Evolutionary conservation across 2,329 filamentous ascomycete species (phyloP).

Genomic region (Fusarium avenaceum): DNA sequence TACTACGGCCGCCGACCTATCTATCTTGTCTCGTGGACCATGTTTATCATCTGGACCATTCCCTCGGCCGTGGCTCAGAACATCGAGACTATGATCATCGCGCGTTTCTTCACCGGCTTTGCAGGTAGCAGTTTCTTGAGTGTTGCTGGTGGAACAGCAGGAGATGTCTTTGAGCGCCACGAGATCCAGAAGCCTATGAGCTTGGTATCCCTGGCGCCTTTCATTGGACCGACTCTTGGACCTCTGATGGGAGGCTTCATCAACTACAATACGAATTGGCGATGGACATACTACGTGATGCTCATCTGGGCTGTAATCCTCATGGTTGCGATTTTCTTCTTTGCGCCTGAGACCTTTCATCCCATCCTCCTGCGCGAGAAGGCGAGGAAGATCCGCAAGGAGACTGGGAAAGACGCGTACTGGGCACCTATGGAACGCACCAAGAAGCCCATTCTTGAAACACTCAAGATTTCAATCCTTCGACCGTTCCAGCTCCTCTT

Average conservation of each 20-base stretch:
- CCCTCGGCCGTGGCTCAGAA: slow-evolving; percentile 82
- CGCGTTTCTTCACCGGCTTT: slow-evolving; percentile 81
- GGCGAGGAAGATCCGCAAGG: slow-evolving; percentile 23
- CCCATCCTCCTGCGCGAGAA: slow-evolving; percentile 31
- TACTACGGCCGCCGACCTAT: slow-evolving; percentile 82
- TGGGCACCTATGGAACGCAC: slow-evolving; percentile 24
- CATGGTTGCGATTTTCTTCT: slow-evolving; percentile 25
- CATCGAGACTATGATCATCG: slow-evolving; percentile 79
- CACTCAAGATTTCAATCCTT: slow-evolving; percentile 58
- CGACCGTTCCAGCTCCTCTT: slow-evolving; percentile 80
- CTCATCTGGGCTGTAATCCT: slow-evolving; percentile 35
- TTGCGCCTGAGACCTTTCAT: slow-evolving; percentile 43
- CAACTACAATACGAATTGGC: slow-evolving; percentile 34
- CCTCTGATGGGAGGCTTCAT: slow-evolving; percentile 41
- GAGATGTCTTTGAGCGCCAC: slow-evolving; percentile 26
- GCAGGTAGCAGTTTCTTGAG: slow-evolving; percentile 61
- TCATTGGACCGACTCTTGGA: slow-evolving; percentile 38
- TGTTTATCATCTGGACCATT: slow-evolving; percentile 82
- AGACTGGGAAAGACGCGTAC: slow-evolving; percentile 23
- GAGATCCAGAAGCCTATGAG: slow-evolving; percentile 43
- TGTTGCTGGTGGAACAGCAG: slow-evolving; percentile 41
- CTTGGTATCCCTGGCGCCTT: slow-evolving; percentile 38
- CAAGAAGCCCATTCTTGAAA: not conserved
- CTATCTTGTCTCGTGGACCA: slow-evolving; percentile 77
- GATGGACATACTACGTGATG: slow-evolving; percentile 44